Evolutionary conservation across 768 basidiomycete species (phyloP).

Genomic region (Cystofilobasidium ferigula): DNA sequence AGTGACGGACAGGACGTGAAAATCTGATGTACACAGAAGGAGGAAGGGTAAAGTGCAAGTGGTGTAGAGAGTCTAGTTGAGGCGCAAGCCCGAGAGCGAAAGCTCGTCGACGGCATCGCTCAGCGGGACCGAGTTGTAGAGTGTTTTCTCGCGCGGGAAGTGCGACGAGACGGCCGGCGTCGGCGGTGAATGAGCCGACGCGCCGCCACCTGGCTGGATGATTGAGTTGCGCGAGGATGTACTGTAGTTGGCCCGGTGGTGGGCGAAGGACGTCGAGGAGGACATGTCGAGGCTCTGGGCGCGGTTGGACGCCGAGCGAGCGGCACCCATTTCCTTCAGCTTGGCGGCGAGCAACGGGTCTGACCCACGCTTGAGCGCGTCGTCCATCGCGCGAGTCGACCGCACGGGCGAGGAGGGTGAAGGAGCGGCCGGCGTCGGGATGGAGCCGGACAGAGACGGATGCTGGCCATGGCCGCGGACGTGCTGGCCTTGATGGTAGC

Average conservation of each 20-base stretch:
- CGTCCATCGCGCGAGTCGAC: constrained; percentile 52
- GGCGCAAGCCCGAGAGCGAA: not conserved
- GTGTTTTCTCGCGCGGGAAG: not conserved
- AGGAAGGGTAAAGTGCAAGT: too few relatives aligned
- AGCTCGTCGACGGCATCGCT: not conserved
- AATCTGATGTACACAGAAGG: too few relatives aligned
- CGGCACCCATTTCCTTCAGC: constrained; percentile 49
- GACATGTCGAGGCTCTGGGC: constrained; percentile 84
- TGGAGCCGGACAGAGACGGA: constrained; percentile 28
- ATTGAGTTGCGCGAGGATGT: not conserved
- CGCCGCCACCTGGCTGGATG: too few relatives aligned
- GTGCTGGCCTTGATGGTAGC: constrained; percentile 28
- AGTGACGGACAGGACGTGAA: too few relatives aligned
- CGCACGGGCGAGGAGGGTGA: not conserved
- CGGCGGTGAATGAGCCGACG: not conserved
- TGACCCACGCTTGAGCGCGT: constrained; percentile 67
- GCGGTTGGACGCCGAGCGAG: constrained; percentile 67
- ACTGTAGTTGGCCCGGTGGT: constrained; percentile 1
- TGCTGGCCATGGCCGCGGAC: constrained; percentile 29
- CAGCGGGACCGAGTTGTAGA: constrained; percentile 1
- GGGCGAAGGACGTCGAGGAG: constrained; percentile 52
- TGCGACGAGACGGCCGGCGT: not conserved
- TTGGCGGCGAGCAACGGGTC: constrained; percentile 76
- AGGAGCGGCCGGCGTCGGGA: constrained; percentile 9
- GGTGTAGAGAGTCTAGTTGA: too few relatives aligned